Conservation (phyloP, 306 rosid genomes). For the Trichosanthes truncata region DNA sequence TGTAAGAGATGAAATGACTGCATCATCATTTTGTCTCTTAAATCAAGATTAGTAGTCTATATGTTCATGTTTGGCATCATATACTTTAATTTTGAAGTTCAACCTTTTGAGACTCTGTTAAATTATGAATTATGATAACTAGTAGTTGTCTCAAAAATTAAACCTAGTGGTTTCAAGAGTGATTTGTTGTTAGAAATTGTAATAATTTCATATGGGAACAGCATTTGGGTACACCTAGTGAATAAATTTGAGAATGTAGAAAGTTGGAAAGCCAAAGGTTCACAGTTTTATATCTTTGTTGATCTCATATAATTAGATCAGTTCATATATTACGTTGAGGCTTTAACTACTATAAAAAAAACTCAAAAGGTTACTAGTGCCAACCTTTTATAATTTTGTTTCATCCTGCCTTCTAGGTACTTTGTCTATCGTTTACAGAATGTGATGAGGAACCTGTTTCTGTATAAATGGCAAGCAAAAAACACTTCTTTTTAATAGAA, state of each 20-base stretch:
- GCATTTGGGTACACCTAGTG: background rate
- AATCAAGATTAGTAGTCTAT: background rate
- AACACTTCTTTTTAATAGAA: background rate
- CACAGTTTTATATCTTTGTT: background rate
- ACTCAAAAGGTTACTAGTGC: background rate
- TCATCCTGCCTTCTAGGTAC: background rate
- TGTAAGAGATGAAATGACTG: slow-evolving; percentile 1
- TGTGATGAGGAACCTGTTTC: background rate
- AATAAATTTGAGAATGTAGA: background rate
- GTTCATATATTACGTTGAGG: background rate
- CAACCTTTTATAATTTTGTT: background rate
- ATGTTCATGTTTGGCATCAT: background rate
- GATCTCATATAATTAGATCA: background rate
- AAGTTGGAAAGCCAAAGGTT: background rate
- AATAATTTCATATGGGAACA: background rate
- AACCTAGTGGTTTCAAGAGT: background rate
- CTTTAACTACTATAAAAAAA: background rate
- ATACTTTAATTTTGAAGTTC: background rate
- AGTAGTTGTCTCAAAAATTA: background rate
- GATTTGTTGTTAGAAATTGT: background rate
- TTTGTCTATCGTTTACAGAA: background rate
- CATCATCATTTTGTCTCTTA: slow-evolving; percentile 4
- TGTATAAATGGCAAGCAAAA: background rate
- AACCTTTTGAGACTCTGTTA: background rate
- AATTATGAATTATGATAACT: background rate